These are phyloP conservation scores for Verticillium tricorpus DNA, from an alignment of 2,329 filamentous ascomycete species.

Conservation along the genomic window DNA sequence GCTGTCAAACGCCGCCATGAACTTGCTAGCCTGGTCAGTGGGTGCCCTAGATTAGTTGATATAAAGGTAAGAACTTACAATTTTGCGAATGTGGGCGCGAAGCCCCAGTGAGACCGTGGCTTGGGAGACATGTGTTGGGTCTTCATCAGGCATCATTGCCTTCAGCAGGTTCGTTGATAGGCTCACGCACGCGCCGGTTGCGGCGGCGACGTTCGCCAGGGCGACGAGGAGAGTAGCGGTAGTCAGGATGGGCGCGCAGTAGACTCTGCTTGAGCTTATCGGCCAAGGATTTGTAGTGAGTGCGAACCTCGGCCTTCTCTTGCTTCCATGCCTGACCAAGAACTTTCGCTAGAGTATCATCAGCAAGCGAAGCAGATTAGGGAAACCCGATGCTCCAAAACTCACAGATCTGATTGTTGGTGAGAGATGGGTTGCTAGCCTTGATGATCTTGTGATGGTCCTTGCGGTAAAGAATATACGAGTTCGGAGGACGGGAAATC, in stretches of 20 bases:
- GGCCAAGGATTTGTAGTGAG: conserved; percentile 25
- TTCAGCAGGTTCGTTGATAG: background rate
- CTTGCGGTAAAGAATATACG: conserved; percentile 28
- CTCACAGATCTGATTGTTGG: conserved; percentile 33
- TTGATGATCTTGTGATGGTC: conserved; percentile 19
- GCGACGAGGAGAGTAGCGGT: conserved; percentile 33
- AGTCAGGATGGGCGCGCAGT: conserved; percentile 26
- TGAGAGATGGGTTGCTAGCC: conserved; percentile 17
- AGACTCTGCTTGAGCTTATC: conserved; percentile 24
- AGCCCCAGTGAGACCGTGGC: no score
- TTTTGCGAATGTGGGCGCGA: no score
- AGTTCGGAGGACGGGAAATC: conserved; percentile 25
- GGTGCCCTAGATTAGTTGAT: no score
- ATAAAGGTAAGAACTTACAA: no score
- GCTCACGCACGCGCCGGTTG: background rate
- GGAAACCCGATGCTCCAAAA: background rate
- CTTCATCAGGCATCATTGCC: background rate
- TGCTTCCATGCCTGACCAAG: conserved; percentile 31
- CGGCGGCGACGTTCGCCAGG: conserved; percentile 17
- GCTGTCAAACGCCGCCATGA: no score
- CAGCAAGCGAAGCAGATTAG: background rate
- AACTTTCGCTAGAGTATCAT: conserved; percentile 24
- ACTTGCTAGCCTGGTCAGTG: no score
- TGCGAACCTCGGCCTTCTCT: conserved; percentile 22
- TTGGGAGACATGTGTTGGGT: no score